A percentile compares a stretch with the other conserved stretches of the same genome.
Conservation (phyloP, 345 rosid species). For the Camelina hispida region DNA sequence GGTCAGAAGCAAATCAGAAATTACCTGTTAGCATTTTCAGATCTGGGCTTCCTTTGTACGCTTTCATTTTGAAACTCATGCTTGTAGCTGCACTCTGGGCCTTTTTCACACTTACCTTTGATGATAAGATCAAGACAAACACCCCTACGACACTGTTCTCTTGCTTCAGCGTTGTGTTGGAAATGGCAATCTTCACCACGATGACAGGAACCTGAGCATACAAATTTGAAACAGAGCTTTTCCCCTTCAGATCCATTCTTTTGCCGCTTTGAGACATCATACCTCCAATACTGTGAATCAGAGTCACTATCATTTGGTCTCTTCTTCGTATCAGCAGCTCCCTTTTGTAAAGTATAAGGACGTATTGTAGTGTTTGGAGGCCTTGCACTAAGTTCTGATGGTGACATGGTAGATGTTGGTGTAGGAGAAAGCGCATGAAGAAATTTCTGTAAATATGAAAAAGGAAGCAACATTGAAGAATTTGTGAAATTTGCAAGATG, state of each 20-base stretch:
- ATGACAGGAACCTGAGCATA: constrained; percentile 86
- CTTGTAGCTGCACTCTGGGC: constrained; percentile 91
- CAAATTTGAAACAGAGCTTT: constrained; percentile 78
- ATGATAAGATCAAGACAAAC: constrained; percentile 93
- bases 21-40: constrained; percentile 68
- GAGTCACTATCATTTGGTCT: constrained; percentile 53
- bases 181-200: constrained; percentile 75
- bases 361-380: constrained; percentile 73
- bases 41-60: constrained; percentile 53
- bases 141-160: constrained; percentile 84
- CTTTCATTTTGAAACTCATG: constrained; percentile 69
- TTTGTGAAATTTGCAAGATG: neutral
- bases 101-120: constrained; percentile 93
- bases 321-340: constrained; percentile 59
- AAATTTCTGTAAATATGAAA: constrained; percentile 66
- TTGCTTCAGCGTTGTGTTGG: constrained; percentile 71
- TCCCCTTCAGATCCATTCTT: constrained; percentile 67
- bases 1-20: constrained; percentile 25
- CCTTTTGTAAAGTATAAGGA: constrained; percentile 61
- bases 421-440: constrained; percentile 88
- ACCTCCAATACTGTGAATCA: constrained; percentile 94
- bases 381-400: constrained; percentile 71
- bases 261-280: constrained; percentile 82
- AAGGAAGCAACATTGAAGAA: constrained; percentile 7
- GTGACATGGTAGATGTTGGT: constrained; percentile 78